Conservation (phyloP, 116 monocot species). For the Dioscorea cayenensis region DNA sequence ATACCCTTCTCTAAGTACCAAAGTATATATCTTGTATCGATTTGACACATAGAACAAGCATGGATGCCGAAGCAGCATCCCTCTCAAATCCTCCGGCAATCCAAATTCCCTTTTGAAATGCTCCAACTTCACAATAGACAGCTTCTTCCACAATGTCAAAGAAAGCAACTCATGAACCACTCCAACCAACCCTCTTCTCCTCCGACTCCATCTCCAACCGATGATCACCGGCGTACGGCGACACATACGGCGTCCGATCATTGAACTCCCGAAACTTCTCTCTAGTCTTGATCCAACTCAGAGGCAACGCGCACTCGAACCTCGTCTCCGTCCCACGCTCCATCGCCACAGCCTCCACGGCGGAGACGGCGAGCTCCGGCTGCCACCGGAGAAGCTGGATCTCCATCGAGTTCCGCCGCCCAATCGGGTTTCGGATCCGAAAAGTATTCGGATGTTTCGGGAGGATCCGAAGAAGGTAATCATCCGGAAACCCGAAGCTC, state of each 20-base stretch:
- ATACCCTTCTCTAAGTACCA: constrained; percentile 81
- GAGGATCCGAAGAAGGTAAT: constrained; percentile 55
- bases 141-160: constrained; percentile 80
- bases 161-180: constrained; percentile 80
- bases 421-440: constrained; percentile 36
- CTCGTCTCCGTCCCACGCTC: constrained; percentile 17
- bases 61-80: constrained; percentile 64
- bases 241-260: constrained; percentile 34
- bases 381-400: constrained; percentile 66
- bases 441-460: constrained; percentile 47
- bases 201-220: constrained; percentile 6
- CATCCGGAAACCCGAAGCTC: constrained; percentile 70
- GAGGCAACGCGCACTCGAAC: constrained; percentile 53
- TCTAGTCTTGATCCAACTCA: constrained; percentile 51
- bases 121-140: constrained; percentile 73
- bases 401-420: constrained; percentile 58
- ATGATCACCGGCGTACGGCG: constrained; percentile 47
- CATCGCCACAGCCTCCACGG: constrained; percentile 31
- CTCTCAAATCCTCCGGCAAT: constrained; percentile 48
- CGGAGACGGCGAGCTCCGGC: constrained; percentile 48
- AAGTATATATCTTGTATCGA: constrained; percentile 75
- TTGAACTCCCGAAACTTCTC: constrained; percentile 67
- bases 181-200: constrained; percentile 64
- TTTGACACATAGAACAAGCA: constrained; percentile 94
- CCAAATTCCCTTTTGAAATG: constrained; percentile 75